A percentile compares a stretch with the other conserved stretches of the same genome.
Evolutionary conservation across 129 eudicot species (phyloP).

Genomic region (Arctium lappa): DNA sequence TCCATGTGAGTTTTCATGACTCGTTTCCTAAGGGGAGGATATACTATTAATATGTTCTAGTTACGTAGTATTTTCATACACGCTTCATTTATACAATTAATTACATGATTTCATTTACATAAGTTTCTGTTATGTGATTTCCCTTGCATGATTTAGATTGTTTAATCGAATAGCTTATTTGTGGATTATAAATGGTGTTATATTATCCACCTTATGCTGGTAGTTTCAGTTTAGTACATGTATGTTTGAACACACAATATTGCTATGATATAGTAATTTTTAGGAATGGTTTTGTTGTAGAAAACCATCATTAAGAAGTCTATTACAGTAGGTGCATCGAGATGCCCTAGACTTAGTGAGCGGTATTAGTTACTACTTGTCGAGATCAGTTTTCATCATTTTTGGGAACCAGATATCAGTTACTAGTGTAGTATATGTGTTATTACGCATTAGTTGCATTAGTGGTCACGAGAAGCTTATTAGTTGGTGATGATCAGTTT

Average conservation of each 20-base stretch:
- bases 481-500: neutral
- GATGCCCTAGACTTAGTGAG: neutral
- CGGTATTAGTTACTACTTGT: neutral
- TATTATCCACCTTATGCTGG: neutral
- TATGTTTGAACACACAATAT: neutral
- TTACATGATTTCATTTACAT: no score
- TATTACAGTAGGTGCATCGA: neutral
- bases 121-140: no score
- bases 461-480: neutral
- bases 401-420: neutral
- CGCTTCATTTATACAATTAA: no score
- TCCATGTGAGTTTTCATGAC: no score
- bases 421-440: neutral
- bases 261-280: no score
- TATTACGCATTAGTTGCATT: neutral
- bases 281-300: neutral
- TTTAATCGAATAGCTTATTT: neutral
- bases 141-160: no score
- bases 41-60: no score
- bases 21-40: no score
- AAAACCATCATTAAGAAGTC: neutral
- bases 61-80: no score
- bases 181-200: neutral
- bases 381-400: neutral
- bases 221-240: neutral